Evolutionary conservation across 805 yeast genomes (phyloP), one percentile per base, ranked within the genome.

Genomic region (Lipomyces spencermartinsiae): DNA sequence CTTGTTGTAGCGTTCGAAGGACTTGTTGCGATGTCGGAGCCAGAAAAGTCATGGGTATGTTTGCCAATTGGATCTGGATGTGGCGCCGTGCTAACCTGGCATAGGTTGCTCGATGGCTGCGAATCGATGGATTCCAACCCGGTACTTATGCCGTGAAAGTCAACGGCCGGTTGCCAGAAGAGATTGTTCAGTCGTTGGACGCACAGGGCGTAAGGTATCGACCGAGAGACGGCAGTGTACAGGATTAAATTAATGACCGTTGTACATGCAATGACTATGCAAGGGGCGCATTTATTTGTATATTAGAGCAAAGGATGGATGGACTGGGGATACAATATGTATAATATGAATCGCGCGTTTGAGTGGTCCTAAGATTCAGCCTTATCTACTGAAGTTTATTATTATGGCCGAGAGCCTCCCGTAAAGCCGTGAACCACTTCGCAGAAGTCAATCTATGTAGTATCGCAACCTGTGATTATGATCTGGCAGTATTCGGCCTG

Each of bases 81-180:
- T n/a, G 54, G 4, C 4, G 54, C 58, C 64, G 12, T 14, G 61
- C 16, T 53, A 14, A 37, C 34, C 35, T 65, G n/a, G 12, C 54
- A 51, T 51, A 74, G 76, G 79, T 92, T 53, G 97, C 97, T 16
- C 87, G 91, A 76, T 94, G 99, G 99, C 82, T 94, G 65, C 87
- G 98, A 78, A 89, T 94, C 39, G 97, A 92, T 75, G 89, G 91
- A 19, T 92, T 92, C 77, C 89, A 87, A 29, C 91, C 96, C 0
- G 99, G 98, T 0, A 78, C 94, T 35, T 77, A 95, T 74, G 99
- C 99, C 0, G 97, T 93, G 37, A 91, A 94, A 76, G 94, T 95
- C 6, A 89, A 88, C 73, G 99, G 99, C 46, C 88, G 92, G 74
- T 81, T 95, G 61, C 98, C 98, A 1, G 91, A 90, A 7, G 97